Evolutionary conservation across 2,329 filamentous ascomycete species (phyloP), one percentile per base, ranked within the genome.

Genomic region (Emergomyces orientalis): DNA sequence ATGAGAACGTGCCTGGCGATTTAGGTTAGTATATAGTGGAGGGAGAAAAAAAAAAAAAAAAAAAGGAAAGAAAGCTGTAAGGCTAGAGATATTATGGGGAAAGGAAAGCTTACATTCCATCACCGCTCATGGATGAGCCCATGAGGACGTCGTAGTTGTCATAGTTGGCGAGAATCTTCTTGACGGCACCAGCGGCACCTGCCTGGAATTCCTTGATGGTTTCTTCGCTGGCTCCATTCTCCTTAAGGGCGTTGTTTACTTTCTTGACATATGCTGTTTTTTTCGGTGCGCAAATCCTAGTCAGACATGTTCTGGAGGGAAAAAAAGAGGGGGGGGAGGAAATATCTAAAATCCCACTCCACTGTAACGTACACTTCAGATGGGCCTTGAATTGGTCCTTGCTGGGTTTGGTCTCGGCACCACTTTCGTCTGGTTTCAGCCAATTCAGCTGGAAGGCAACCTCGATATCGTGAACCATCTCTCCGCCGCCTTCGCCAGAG

Each of bases 81-180:
- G 3, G 13, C 25, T 14, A 2, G 11, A 13, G 22, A 14, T 30
- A 56, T 13, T 25, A 0, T 58, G 34, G 25, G n/a, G 52, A 54
- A 51, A 63, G 39, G 84, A 64, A 41, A 62, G 84, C 89, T 74
- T 82, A 94, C 94, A 97, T 96, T 82, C 88, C 92, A 74, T 96
- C 90, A 71, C 89, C 87, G 80, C 95, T 86, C 90, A 96, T 95
- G 71, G 86, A 88, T 83, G 94, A 88, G 81, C 93, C 92, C 71
- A 89, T 90, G 80, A 89, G 89, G 80, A 97, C 93, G 78, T 97
- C 93, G 78, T 88, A 96, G 83, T 97, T 90, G 82, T 96, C 92
- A 84, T 96, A 96, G 81, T 90, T 93, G 76, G 88, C 81, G 69
- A 96, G 83, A 75, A 85, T 86, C 82, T 90, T 88, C 84, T 96